Evolutionary conservation across 1,284 basidiomycete genomes (phyloP).

Genomic region (Cystobasidium sp.): DNA sequence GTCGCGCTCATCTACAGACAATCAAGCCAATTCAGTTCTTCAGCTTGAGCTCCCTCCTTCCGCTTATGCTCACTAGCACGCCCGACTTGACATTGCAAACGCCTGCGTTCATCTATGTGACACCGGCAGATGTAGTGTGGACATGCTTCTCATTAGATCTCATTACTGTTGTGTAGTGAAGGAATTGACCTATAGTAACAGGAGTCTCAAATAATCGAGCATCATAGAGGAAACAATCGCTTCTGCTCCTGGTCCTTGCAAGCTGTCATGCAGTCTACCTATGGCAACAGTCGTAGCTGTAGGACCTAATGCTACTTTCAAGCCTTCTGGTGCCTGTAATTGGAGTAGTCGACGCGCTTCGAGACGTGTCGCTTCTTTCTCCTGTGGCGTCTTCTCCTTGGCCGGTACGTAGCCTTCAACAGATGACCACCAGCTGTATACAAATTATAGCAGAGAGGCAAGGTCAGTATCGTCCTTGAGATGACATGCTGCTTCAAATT

Average conservation of each 20-base stretch:
- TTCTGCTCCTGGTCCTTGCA: slow-evolving; percentile 38
- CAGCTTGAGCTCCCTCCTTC: too few species aligned
- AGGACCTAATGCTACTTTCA: slow-evolving; percentile 44
- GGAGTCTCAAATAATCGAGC: slow-evolving; percentile 41
- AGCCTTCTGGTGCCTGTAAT: slow-evolving; percentile 52
- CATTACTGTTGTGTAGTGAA: background rate
- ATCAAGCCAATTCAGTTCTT: too few species aligned
- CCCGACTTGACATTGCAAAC: too few species aligned
- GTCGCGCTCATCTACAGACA: too few species aligned
- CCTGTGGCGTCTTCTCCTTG: slow-evolving; percentile 44
- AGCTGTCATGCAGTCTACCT: slow-evolving; percentile 38
- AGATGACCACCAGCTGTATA: slow-evolving; percentile 38
- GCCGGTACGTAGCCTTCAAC: background rate
- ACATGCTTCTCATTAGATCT: too few species aligned
- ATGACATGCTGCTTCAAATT: background rate
- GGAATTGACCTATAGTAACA: slow-evolving; percentile 27
- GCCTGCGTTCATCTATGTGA: too few species aligned
- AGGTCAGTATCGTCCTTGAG: background rate
- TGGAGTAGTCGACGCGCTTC: slow-evolving; percentile 53
- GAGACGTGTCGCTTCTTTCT: slow-evolving; percentile 49
- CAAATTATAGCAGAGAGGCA: background rate
- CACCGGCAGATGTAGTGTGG: too few species aligned
- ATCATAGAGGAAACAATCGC: slow-evolving; percentile 30
- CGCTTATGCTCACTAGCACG: too few species aligned
- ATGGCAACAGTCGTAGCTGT: slow-evolving; percentile 44